Percentiles rank a stretch among this genome's conserved stretches.
Evolutionary conservation across 2,329 filamentous ascomycete genomes (phyloP).

Genomic region (Plectosphaerella plurivora): DNA sequence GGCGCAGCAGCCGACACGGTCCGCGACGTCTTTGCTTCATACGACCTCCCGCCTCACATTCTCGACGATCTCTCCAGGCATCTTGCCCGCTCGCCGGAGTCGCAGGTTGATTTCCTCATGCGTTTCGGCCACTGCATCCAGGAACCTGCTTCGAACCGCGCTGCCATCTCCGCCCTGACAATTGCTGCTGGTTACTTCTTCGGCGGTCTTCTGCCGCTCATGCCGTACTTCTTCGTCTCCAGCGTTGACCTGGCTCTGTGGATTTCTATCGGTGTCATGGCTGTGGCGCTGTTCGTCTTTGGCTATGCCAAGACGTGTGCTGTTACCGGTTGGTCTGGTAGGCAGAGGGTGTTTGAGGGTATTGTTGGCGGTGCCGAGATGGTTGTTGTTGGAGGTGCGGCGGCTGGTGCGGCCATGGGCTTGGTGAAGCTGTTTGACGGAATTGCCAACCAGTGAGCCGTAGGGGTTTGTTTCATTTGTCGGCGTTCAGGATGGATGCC

Average conservation of each 20-base stretch:
- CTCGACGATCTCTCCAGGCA: constrained; percentile 11
- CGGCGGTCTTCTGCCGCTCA: constrained; percentile 65
- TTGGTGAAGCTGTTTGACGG: constrained; percentile 21
- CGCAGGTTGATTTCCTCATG: constrained; percentile 55
- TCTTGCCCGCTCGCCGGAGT: constrained; percentile 26
- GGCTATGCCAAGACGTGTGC: constrained; percentile 61
- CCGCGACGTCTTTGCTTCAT: constrained; percentile 41
- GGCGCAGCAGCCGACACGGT: constrained; percentile 21
- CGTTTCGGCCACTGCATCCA: constrained; percentile 50
- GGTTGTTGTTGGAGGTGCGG: constrained; percentile 31
- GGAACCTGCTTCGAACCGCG: constrained; percentile 34
- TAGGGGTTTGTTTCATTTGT: neutral
- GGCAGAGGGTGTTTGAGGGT: constrained; percentile 11
- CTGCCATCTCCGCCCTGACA: constrained; percentile 56
- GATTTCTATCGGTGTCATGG: constrained; percentile 56
- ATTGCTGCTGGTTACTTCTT: constrained; percentile 67
- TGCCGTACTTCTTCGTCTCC: constrained; percentile 61
- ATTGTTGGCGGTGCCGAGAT: constrained; percentile 30
- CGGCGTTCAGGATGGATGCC: neutral
- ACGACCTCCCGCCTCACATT: constrained; percentile 34
- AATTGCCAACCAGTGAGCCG: constrained; percentile 2
- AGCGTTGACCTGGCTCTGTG: constrained; percentile 45
- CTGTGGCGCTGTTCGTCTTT: constrained; percentile 56
- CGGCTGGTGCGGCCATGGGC: constrained; percentile 32
- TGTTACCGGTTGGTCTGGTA: constrained; percentile 16